Conservation (phyloP, 208 protist genomes). For the Acanthamoeba castellanii region DNA sequence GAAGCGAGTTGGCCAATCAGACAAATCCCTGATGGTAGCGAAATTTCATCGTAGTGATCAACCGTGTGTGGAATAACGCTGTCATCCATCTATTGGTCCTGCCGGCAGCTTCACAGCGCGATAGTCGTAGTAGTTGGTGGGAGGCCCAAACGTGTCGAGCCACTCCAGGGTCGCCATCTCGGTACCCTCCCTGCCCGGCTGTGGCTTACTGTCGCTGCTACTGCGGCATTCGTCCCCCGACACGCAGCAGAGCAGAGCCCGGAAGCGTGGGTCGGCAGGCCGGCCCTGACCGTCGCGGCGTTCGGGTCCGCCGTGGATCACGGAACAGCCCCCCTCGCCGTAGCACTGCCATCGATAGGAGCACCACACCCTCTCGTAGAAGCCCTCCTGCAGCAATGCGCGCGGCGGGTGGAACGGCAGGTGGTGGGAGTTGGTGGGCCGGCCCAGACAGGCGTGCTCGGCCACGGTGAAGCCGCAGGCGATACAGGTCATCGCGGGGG, state of each 20-base stretch:
- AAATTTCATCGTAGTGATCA: too few relatives aligned
- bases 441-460: neutral
- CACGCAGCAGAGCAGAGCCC: conserved; percentile 8
- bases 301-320: neutral
- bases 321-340: neutral
- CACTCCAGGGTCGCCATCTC: conserved; percentile 28
- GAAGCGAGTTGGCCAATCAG: too few relatives aligned
- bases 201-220: neutral
- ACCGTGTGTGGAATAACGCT: too few relatives aligned
- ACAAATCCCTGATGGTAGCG: too few relatives aligned
- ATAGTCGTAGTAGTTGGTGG: conserved; percentile 17
- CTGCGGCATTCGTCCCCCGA: neutral
- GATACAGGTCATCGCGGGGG: conserved; percentile 22
- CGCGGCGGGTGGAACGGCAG: neutral
- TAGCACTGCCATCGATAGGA: neutral
- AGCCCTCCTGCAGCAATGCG: neutral
- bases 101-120: neutral
- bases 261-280: neutral
- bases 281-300: neutral
- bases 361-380: conserved; percentile 19
- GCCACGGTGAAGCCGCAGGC: conserved; percentile 2
- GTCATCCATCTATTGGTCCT: too few relatives aligned
- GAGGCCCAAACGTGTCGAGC: neutral
- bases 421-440: neutral
- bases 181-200: neutral